Evolutionary conservation across 2,329 filamentous ascomycete species (phyloP).

Genomic region (Elsinoe fawcettii): DNA sequence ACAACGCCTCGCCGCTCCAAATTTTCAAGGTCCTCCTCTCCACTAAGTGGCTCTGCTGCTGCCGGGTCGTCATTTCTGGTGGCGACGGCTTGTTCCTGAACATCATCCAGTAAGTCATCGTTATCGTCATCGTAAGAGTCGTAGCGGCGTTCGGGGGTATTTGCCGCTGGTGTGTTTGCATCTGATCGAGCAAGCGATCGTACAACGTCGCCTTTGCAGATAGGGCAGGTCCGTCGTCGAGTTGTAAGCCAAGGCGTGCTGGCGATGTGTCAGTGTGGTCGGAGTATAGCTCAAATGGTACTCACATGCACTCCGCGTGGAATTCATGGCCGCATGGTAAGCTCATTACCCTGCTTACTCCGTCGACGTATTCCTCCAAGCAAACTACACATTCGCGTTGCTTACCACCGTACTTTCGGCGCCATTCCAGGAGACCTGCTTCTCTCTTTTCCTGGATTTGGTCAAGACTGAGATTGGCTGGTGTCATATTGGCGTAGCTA

Average conservation of each 20-base stretch:
- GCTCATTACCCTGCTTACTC: conserved; percentile 92
- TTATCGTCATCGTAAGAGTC: conserved; percentile 20
- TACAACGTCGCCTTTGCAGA: conserved; percentile 97
- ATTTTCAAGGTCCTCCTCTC: conserved; percentile 30
- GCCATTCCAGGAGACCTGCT: conserved; percentile 43
- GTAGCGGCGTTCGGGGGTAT: conserved; percentile 19
- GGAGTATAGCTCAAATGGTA: neutral
- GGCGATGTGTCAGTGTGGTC: conserved; percentile 10
- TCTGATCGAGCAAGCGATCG: conserved; percentile 31
- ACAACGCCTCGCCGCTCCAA: conserved; percentile 27
- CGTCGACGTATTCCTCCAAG: conserved; percentile 91
- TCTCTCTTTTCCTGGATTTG: conserved; percentile 47
- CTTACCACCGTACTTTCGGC: conserved; percentile 53
- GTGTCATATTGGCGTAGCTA: conserved; percentile 23
- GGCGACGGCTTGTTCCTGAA: conserved; percentile 28
- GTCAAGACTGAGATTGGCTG: conserved; percentile 25
- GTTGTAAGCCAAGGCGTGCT: conserved; percentile 97
- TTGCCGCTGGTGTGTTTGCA: conserved; percentile 15
- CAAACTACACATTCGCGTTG: conserved; percentile 92
- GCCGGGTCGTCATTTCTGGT: conserved; percentile 28
- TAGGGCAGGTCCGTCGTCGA: conserved; percentile 90
- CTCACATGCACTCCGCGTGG: conserved; percentile 97
- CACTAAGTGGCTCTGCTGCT: conserved; percentile 25
- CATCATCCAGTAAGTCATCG: conserved; percentile 23
- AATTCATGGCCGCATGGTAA: conserved; percentile 96